Base-by-base conservation (phyloP, 331 rosid genomes). In the Rosa hybrid region DNA sequence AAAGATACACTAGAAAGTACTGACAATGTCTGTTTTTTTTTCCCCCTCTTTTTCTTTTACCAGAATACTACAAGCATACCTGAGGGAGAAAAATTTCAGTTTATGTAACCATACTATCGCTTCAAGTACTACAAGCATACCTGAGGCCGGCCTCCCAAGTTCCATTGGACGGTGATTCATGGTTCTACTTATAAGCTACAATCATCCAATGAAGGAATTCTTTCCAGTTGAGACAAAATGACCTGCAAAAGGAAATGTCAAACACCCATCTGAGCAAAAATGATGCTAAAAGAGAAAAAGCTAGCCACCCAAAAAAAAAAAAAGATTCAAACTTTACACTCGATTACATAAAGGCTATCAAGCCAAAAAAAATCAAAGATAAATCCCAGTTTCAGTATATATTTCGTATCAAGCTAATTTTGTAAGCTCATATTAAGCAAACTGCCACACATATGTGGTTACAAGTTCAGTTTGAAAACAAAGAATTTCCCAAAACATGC, bases 71-170 rank as follows among this genome's bases (percentile, higher is more conserved):
- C 57, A 83, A 81, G 75, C 74, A 77, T 87, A 92, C 99, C 92
- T 82, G 99, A 89, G 59, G 87, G 39, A 34, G 39, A 34, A 34
- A 34, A 34, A 0, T 34, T 34, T 34, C 39, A 34, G 39, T 34
- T 34, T 34, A 34, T 34, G 39, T 34, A 34, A 3, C 39, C 39
- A 34, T 34, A 34, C 39, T 34, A 34, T 34, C 5, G 39, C 39
- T 34, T 34, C 39, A 34, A 34, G 39, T 42, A 78, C 57, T 39
- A 74, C 57, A 83, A 81, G 75, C 74, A 77, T 87, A 92, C 99
- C 92, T 83, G 99, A 89, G 59, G 87, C 80, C 73, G 91, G 89
- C 83, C 89, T 86, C 82, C 88, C 91, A 75, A 83, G 86, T 67
- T 84, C 96, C 89, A 79, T 72, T n/a, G 83, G 84, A 17, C 72